These are phyloP conservation scores for Peterozyma toletana DNA, from an alignment of 805 yeast species.

Conservation along the genomic window DNA sequence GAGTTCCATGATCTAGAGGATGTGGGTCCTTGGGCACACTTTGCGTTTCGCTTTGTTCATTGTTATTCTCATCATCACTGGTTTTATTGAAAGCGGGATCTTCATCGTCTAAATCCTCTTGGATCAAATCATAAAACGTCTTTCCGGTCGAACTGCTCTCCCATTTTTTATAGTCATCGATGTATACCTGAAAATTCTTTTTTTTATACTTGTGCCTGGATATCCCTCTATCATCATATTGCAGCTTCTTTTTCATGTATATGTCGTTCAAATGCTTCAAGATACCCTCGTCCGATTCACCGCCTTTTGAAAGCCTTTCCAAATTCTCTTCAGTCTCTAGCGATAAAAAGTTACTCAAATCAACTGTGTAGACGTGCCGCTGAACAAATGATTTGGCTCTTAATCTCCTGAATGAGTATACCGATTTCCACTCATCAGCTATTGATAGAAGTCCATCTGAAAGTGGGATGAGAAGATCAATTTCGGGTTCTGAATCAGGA, in stretches of 20 bases:
- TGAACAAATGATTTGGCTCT: constrained; percentile 16
- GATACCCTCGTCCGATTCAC: constrained; percentile 19
- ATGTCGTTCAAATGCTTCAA: constrained; percentile 20
- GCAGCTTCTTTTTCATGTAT: constrained; percentile 16
- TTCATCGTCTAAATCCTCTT: constrained; percentile 10
- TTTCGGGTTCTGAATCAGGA: constrained; percentile 4
- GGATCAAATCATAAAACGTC: constrained; percentile 16
- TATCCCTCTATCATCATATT: constrained; percentile 18
- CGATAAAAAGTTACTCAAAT: constrained; percentile 22
- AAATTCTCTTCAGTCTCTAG: constrained; percentile 18
- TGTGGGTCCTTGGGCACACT: no score
- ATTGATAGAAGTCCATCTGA: constrained; percentile 11
- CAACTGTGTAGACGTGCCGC: constrained; percentile 25
- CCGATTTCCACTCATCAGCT: constrained; percentile 3
- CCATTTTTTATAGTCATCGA: constrained; percentile 22
- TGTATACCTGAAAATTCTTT: constrained; percentile 17
- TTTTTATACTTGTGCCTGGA: constrained; percentile 22
- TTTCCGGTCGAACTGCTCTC: constrained; percentile 15
- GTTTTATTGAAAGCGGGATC: constrained; percentile 8
- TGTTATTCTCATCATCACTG: constrained; percentile 7
- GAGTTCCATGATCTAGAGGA: no score
- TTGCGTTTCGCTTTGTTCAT: no score
- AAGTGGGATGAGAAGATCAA: background rate
- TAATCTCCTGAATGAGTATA: constrained; percentile 1
- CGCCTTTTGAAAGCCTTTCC: constrained; percentile 12